These are phyloP conservation scores for Cytospora piceicola DNA, from an alignment of 2,329 filamentous ascomycete genomes.

Conservation along the genomic window DNA sequence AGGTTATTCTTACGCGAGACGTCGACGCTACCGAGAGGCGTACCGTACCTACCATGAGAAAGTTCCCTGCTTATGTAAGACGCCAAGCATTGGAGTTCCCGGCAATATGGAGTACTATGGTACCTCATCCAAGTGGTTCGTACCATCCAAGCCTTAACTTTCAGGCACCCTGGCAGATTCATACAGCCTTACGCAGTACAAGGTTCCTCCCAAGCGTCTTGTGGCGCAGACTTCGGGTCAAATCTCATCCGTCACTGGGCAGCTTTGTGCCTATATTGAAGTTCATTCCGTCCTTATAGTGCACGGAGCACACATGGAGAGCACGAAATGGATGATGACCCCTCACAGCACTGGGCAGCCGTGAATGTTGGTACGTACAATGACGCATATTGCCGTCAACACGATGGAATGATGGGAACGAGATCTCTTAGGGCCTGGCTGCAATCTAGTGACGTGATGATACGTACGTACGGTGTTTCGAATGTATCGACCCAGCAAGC, in stretches of 20 bases:
- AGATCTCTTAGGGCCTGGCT: too few relatives aligned
- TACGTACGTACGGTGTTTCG: too few relatives aligned
- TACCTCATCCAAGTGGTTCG: too few relatives aligned
- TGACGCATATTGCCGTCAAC: not conserved
- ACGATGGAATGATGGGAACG: not conserved
- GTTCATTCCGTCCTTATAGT: too few relatives aligned
- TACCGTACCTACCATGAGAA: not conserved
- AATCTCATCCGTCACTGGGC: not conserved
- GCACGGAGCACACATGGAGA: too few relatives aligned
- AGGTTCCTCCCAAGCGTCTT: not conserved
- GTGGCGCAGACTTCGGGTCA: not conserved
- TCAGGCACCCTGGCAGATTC: not conserved
- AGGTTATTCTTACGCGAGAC: not conserved
- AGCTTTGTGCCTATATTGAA: too few relatives aligned
- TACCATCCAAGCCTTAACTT: not conserved
- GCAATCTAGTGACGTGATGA: too few relatives aligned
- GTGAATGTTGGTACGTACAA: not conserved
- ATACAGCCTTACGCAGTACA: not conserved
- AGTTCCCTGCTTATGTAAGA: conserved; percentile 12
- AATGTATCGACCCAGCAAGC: too few relatives aligned
- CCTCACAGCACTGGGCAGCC: too few relatives aligned
- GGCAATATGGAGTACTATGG: not conserved
- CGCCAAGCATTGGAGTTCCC: not conserved
- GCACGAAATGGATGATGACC: too few relatives aligned
- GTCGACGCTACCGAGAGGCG: not conserved